These are phyloP conservation scores for Lyophyllum decastes DNA, from an alignment of 768 basidiomycete species.

Conservation along the genomic window DNA sequence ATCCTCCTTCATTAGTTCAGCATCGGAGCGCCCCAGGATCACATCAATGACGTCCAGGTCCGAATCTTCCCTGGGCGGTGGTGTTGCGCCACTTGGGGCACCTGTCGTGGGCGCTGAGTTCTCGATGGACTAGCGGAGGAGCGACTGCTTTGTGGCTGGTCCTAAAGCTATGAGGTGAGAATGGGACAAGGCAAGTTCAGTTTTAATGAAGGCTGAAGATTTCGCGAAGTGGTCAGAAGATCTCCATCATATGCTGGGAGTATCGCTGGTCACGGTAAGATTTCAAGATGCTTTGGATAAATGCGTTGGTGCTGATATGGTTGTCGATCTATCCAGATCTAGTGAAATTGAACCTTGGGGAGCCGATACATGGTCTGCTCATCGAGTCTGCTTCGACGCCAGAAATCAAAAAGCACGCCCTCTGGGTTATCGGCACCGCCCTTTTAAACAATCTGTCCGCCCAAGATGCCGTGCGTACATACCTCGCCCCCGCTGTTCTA, in stretches of 20 bases:
- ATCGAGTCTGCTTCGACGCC: constrained; percentile 53
- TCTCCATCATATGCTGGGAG: constrained; percentile 4
- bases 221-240: constrained; percentile 9
- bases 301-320: background rate
- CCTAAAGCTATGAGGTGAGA: background rate
- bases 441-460: constrained; percentile 89
- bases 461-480: constrained; percentile 63
- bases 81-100: constrained; percentile 31
- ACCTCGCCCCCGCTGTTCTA: background rate
- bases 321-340: constrained; percentile 46
- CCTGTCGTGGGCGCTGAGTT: constrained; percentile 48
- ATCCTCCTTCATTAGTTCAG: constrained; percentile 82
- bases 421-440: constrained; percentile 91
- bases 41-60: constrained; percentile 85
- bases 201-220: background rate
- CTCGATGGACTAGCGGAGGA: constrained; percentile 83
- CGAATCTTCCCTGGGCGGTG: constrained; percentile 47
- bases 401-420: constrained; percentile 62
- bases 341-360: constrained; percentile 76
- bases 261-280: too few species aligned
- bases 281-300: too few species aligned
- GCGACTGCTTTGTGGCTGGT: constrained; percentile 56
- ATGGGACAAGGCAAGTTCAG: background rate
- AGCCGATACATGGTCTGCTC: constrained; percentile 67
- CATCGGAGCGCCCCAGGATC: constrained; percentile 84